phyloP scores from a whole-genome alignment of 2,329 filamentous ascomycete genomes.

The Fusarium musae region DNA sequence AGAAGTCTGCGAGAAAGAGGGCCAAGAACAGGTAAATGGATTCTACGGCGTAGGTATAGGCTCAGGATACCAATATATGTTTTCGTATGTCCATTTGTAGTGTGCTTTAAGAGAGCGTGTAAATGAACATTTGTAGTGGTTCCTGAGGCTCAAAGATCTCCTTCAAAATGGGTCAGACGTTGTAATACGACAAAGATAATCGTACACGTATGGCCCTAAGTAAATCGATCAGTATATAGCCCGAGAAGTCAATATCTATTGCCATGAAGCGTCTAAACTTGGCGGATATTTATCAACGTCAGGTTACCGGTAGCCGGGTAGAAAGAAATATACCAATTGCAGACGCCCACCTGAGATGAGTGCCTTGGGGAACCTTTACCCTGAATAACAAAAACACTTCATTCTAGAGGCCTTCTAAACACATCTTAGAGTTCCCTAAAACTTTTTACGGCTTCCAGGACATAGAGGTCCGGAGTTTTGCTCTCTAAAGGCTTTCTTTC shows the following conservation, averaged over 20 bases:
- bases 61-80: constrained; percentile 37
- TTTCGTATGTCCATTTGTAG: constrained; percentile 18
- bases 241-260: background rate
- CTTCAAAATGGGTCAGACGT: background rate
- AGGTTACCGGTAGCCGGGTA: background rate
- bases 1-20: constrained; percentile 80
- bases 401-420: background rate
- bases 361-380: background rate
- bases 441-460: background rate
- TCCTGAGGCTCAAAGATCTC: background rate
- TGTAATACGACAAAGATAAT: background rate
- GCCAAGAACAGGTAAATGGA: constrained; percentile 59
- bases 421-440: background rate
- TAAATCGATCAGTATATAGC: background rate
- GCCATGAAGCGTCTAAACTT: background rate
- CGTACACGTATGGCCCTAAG: background rate
- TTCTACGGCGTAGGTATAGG: constrained; percentile 14
- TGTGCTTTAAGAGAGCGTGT: background rate
- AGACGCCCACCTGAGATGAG: background rate
- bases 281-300: background rate
- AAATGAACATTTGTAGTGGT: background rate
- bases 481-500: background rate
- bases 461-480: background rate
- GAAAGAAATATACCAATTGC: background rate
- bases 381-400: background rate